Evolutionary conservation across 495 filamentous ascomycete species (phyloP), one percentile per base, ranked within the genome.

Genomic region (Trichoderma virens): DNA sequence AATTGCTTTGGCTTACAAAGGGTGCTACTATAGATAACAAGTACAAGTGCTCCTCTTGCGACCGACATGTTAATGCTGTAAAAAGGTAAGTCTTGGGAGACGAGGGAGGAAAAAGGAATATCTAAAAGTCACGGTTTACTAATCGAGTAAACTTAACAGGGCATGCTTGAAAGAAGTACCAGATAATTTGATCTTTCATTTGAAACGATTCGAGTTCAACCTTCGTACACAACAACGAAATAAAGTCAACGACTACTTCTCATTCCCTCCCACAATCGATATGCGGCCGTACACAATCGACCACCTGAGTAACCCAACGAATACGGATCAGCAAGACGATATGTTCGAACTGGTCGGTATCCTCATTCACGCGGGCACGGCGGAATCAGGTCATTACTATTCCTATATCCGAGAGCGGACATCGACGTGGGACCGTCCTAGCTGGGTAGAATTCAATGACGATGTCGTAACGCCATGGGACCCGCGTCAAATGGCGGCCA

Each of bases 131-230:
- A n/a, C n/a, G n/a, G n/a, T 3, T 41, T 61, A 31, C 5, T 39
- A 14, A 56, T 56, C 7, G 11, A 3, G 45, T 7, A 20, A 20
- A 51, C 45, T 65, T 60, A 62, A 41, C 64, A 86, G 90, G 68
- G 88, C 92, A 13, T 98, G 93, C 69, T 76, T 99, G 64, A 96
- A 96, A 70, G 90, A 97, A 66, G 87, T 97, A 4, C 94, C 94
- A 0, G 86, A 99, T 70, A 92, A 95, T 71, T 79, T 99, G 25
- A 97, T 97, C 47, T 97, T 97, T 74, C 93, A 99, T 70, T 78
- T 99, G 59, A 99, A 99, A 73, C 84, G 94, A 25, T 99, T 99
- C 71, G 93, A 97, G 65, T 98, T 94, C 73, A 95, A 97, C 70
- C 79, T 97, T 69, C 83, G 90, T 59, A 88, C 86, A 2, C 85